Evolutionary conservation across 1,284 basidiomycete genomes (phyloP).

Genomic region (Puccinia polysora): DNA sequence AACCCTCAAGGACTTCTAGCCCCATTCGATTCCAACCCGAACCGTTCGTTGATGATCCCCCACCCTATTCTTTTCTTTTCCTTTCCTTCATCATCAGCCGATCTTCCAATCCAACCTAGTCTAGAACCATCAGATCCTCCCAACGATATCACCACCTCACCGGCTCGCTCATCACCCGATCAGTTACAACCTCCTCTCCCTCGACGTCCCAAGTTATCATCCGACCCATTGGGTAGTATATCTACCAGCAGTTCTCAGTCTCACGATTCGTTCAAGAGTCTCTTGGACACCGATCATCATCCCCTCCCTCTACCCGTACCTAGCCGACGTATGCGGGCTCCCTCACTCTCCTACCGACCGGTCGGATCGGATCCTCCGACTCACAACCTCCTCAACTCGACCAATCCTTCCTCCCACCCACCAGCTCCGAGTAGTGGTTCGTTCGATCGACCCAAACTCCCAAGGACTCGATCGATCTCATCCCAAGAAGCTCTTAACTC

Average conservation of each 20-base stretch:
- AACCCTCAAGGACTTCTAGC: not conserved
- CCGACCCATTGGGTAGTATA: too few relatives aligned
- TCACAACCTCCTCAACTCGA: not conserved
- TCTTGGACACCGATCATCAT: too few relatives aligned
- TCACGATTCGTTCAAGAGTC: too few relatives aligned
- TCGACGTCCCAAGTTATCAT: too few relatives aligned
- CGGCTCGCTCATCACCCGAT: conserved; percentile 1
- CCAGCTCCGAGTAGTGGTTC: too few relatives aligned
- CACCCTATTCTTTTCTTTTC: not conserved
- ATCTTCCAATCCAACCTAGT: conserved; percentile 32
- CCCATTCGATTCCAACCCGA: not conserved
- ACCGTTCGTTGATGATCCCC: too few relatives aligned
- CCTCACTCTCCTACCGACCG: too few relatives aligned
- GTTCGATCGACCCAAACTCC: too few relatives aligned
- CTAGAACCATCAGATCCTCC: not conserved
- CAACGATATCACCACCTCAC: not conserved
- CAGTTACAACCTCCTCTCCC: not conserved
- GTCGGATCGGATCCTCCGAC: too few relatives aligned
- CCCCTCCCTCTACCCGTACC: too few relatives aligned
- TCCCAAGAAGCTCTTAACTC: conserved; percentile 8
- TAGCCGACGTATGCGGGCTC: too few relatives aligned
- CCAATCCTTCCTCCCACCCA: not conserved
- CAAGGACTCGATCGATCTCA: not conserved
- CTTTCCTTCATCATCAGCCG: conserved; percentile 17
- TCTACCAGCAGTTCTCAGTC: too few relatives aligned